These are phyloP conservation scores for Scutellaria galericulata DNA, from an alignment of 257 asterid species.

Conservation along the genomic window DNA sequence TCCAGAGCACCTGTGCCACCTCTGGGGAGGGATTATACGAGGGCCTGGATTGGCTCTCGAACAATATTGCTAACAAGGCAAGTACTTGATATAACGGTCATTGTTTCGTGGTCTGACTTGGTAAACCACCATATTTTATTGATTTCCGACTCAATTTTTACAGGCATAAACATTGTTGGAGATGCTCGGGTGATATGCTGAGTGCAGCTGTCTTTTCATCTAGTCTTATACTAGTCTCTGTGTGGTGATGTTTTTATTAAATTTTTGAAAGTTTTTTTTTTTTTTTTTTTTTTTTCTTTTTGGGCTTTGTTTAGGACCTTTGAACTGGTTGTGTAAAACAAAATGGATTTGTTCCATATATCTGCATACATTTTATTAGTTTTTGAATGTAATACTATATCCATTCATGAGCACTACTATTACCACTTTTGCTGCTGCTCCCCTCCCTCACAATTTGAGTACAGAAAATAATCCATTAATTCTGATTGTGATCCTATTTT, in stretches of 20 bases:
- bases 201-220: conserved; percentile 56
- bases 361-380: conserved; percentile 32
- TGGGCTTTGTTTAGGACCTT: conserved; percentile 43
- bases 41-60: conserved; percentile 93
- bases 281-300: not conserved
- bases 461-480: no score
- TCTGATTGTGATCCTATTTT: no score
- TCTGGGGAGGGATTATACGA: conserved; percentile 93
- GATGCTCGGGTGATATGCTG: conserved; percentile 47
- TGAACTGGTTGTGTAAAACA: conserved; percentile 46
- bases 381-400: conserved; percentile 40
- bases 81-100: conserved; percentile 24
- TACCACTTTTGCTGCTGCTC: conserved; percentile 13
- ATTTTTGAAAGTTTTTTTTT: conserved; percentile 31
- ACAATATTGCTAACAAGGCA: conserved; percentile 84
- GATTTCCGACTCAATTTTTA: conserved; percentile 27
- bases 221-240: conserved; percentile 44
- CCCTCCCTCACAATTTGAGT: not conserved
- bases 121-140: not conserved
- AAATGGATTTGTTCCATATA: conserved; percentile 40
- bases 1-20: conserved; percentile 94
- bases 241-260: conserved; percentile 41
- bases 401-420: not conserved
- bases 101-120: not conserved
- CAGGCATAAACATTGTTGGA: conserved; percentile 60